Percentiles rank a stretch among this genome's conserved stretches.
These are phyloP conservation scores for Isabelozyma heimii DNA, from an alignment of 805 yeast species.

Conservation along the genomic window DNA sequence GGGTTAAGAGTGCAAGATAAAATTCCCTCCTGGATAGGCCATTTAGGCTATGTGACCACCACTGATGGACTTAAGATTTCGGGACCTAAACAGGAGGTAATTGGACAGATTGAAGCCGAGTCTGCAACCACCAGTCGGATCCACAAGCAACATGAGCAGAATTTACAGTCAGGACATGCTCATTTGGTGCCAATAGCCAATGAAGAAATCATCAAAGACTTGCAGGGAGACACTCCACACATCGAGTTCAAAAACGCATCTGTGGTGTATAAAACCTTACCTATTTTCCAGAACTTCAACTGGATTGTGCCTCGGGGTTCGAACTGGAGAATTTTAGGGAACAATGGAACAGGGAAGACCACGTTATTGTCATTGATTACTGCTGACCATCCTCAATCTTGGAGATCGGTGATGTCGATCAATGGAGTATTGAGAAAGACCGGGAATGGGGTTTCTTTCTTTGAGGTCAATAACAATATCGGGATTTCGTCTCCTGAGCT, in stretches of 20 bases:
- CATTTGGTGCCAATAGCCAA: slow-evolving; percentile 1
- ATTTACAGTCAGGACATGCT: neutral
- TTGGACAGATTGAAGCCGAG: slow-evolving; percentile 11
- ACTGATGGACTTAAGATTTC: slow-evolving; percentile 48
- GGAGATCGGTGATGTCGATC: slow-evolving; percentile 68
- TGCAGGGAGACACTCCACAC: slow-evolving; percentile 9
- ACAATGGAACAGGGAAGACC: slow-evolving; percentile 92
- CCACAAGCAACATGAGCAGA: slow-evolving; percentile 5
- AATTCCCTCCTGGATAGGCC: slow-evolving; percentile 77
- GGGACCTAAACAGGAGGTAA: slow-evolving; percentile 42
- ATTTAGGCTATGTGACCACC: slow-evolving; percentile 60
- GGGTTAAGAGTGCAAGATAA: slow-evolving; percentile 78
- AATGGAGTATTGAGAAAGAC: slow-evolving; percentile 68
- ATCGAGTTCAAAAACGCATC: slow-evolving; percentile 58
- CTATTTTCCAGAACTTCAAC: slow-evolving; percentile 54
- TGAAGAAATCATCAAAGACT: neutral
- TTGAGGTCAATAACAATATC: slow-evolving; percentile 72
- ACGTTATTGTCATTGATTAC: slow-evolving; percentile 81
- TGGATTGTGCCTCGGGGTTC: slow-evolving; percentile 74
- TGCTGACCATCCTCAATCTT: slow-evolving; percentile 95
- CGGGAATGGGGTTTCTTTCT: slow-evolving; percentile 70
- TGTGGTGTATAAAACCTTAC: slow-evolving; percentile 62
- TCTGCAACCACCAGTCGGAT: slow-evolving; percentile 5
- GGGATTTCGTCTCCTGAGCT: slow-evolving; percentile 92
- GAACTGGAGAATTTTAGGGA: slow-evolving; percentile 86